These are phyloP conservation scores for Mycena filopes DNA, from an alignment of 768 basidiomycete genomes.

Conservation along the genomic window DNA sequence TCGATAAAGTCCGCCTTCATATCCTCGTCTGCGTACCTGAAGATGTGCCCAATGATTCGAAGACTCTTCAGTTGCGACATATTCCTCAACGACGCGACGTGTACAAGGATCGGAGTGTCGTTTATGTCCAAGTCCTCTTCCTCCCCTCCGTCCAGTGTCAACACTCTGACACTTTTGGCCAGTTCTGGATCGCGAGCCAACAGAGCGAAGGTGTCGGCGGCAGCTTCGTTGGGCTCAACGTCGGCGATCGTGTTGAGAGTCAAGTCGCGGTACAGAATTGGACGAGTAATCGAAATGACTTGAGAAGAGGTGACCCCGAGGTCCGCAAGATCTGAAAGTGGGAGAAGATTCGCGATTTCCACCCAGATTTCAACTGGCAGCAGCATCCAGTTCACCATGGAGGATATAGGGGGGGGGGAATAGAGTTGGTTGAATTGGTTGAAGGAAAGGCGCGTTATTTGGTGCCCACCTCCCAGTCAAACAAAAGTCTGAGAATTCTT, in stretches of 20 bases:
- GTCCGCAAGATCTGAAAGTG: conserved; percentile 2
- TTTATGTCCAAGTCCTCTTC: background rate
- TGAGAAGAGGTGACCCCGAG: conserved; percentile 1
- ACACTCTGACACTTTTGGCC: conserved; percentile 1
- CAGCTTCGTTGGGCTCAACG: background rate
- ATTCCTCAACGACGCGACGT: conserved; percentile 3
- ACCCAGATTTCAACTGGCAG: conserved; percentile 17
- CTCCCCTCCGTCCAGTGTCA: conserved; percentile 8
- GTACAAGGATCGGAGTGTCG: conserved; percentile 7
- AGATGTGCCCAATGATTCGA: background rate
- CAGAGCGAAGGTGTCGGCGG: background rate
- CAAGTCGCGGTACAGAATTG: conserved; percentile 11
- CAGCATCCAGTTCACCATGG: background rate
- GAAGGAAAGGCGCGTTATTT: too few relatives aligned
- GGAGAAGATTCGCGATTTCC: background rate
- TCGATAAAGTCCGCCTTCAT: background rate
- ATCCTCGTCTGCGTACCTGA: background rate
- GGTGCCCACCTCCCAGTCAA: too few relatives aligned
- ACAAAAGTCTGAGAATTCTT: too few relatives aligned
- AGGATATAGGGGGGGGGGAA: background rate
- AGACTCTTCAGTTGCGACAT: conserved; percentile 10
- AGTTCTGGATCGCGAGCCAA: conserved; percentile 8
- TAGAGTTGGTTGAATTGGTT: too few relatives aligned
- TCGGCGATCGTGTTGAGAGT: background rate
- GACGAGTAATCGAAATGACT: conserved; percentile 2